Conservation (phyloP, 2,329 filamentous ascomycete genomes). For the Cladosporium sp. region DNA sequence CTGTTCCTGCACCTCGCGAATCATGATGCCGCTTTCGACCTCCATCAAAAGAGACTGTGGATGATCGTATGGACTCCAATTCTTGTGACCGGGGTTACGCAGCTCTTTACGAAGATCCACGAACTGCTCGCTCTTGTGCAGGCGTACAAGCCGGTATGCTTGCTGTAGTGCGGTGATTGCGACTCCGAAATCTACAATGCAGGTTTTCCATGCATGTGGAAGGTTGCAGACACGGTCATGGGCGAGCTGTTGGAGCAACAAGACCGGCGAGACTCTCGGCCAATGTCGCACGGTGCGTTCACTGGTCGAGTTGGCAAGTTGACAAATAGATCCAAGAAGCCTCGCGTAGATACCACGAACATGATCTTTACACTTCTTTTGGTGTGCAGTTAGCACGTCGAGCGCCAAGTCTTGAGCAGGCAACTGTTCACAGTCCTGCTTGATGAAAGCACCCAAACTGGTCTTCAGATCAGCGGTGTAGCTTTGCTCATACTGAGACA, state of each 20-base stretch:
- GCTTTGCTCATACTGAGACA: constrained; percentile 13
- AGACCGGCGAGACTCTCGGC: constrained; percentile 46
- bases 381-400: too few species aligned
- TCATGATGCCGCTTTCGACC: constrained; percentile 63
- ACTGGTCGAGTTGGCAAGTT: not conserved
- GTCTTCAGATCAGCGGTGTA: not conserved
- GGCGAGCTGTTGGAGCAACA: constrained; percentile 52
- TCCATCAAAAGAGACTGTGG: constrained; percentile 68
- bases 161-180: constrained; percentile 49
- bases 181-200: constrained; percentile 47
- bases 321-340: too few species aligned
- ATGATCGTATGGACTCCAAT: constrained; percentile 56
- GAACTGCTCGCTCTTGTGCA: constrained; percentile 20
- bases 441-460: too few species aligned
- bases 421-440: too few species aligned
- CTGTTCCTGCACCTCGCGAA: constrained; percentile 62
- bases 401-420: too few species aligned
- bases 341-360: too few species aligned
- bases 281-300: constrained; percentile 40
- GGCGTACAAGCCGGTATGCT: constrained; percentile 48
- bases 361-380: too few species aligned
- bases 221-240: constrained; percentile 39
- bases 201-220: constrained; percentile 43
- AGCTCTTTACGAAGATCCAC: constrained; percentile 42
- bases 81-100: constrained; percentile 51